Percentiles rank a stretch among this genome's conserved stretches.
phyloP scores from a whole-genome alignment of 2,329 filamentous ascomycete species.

The Diaporthe batatas region DNA sequence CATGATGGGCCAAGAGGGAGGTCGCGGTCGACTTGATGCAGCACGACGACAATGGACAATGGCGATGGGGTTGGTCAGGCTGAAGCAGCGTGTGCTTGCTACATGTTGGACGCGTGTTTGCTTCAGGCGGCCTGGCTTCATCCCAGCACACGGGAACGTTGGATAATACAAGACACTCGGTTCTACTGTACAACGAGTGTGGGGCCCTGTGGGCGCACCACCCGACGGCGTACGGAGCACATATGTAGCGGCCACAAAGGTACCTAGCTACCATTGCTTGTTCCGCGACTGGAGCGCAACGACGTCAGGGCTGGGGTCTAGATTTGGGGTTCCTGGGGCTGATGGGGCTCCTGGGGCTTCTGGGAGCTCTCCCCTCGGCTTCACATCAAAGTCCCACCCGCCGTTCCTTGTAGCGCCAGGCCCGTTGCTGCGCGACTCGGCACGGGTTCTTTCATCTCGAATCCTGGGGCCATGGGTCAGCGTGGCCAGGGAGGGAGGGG shows the following conservation, averaged over 20 bases:
- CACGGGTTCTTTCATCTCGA: conserved; percentile 51
- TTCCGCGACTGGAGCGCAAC: neutral
- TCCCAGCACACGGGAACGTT: neutral
- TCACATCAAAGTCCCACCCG: too few species aligned
- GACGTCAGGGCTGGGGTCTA: conserved; percentile 8
- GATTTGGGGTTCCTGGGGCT: conserved; percentile 10
- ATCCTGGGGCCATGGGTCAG: conserved; percentile 46
- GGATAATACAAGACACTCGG: neutral
- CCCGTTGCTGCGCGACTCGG: conserved; percentile 40
- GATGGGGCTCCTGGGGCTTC: conserved; percentile 6
- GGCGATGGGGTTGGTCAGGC: neutral
- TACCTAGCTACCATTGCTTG: too few species aligned
- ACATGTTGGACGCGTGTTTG: conserved; percentile 29
- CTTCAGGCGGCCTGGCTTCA: neutral
- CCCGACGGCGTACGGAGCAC: too few species aligned
- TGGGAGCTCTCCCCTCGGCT: neutral
- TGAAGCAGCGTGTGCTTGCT: conserved; percentile 5
- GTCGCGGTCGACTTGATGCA: neutral
- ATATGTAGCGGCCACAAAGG: too few species aligned
- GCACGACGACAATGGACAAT: neutral
- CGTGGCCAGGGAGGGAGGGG: neutral
- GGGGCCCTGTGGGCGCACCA: too few species aligned
- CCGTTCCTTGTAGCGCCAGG: neutral
- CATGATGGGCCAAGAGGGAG: conserved; percentile 30
- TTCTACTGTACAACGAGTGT: too few species aligned